A percentile compares a stretch with the other conserved stretches of the same genome.
These are phyloP conservation scores for Mortierella polycephala DNA, from an alignment of 371 early-diverging fungal species.

Conservation along the genomic window DNA sequence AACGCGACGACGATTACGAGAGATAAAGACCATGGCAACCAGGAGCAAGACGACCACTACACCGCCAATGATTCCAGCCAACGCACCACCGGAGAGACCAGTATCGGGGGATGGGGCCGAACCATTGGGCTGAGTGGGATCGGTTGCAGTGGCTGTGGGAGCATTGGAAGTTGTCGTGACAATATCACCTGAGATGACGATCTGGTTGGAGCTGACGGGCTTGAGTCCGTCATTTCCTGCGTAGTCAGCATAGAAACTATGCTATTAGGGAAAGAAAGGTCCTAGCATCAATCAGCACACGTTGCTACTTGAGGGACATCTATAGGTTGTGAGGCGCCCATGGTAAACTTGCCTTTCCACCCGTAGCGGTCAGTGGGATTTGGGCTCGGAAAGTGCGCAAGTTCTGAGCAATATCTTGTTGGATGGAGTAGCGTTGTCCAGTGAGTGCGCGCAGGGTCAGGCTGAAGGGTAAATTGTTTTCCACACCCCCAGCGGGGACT, in stretches of 20 bases:
- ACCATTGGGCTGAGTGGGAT: not conserved
- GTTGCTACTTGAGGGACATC: too few relatives aligned
- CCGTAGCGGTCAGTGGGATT: slow-evolving; percentile 26
- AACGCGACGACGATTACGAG: slow-evolving; percentile 40
- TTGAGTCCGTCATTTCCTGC: not conserved
- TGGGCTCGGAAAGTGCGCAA: not conserved
- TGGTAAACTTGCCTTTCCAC: slow-evolving; percentile 23
- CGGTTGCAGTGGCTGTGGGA: not conserved
- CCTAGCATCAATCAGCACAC: not conserved
- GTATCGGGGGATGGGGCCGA: slow-evolving; percentile 4
- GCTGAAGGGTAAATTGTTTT: slow-evolving; percentile 9
- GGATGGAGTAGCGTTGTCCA: slow-evolving; percentile 18
- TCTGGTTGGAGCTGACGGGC: slow-evolving; percentile 4
- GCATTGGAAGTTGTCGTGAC: slow-evolving; percentile 3
- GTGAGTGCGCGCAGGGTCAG: slow-evolving; percentile 17
- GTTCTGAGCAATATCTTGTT: slow-evolving; percentile 10
- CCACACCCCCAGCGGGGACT: not conserved
- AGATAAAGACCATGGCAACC: slow-evolving; percentile 26
- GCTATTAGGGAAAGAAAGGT: not conserved
- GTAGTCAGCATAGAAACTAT: slow-evolving; percentile 33
- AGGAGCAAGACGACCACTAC: slow-evolving; percentile 24
- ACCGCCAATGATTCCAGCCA: slow-evolving; percentile 40
- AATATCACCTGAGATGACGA: slow-evolving; percentile 9
- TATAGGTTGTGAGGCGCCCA: too few relatives aligned
- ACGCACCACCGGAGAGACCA: slow-evolving; percentile 25